Base-by-base conservation (phyloP, 106 monocot genomes). In the Xerophyta viscosa region DNA sequence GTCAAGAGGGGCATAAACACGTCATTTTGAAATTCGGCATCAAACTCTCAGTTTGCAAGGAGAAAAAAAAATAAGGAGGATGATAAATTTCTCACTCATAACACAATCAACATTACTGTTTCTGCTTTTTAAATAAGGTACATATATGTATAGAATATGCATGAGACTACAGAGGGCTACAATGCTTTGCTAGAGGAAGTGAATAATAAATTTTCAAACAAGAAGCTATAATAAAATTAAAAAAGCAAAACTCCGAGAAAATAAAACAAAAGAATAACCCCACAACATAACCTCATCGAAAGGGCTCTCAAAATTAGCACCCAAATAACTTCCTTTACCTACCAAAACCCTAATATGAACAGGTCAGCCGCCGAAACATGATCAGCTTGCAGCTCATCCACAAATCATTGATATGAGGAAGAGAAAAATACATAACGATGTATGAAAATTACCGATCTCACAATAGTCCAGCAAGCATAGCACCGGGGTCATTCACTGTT, bases 381-480 rank as follows among this genome's bases (percentile, higher is more conserved):
- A 49, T 48, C 60, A 57, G 58, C 41, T 54, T 7, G 18, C 55
- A 57, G 58, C 49, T 48, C 12, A 29, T 37, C 61, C 67, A 61
- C 66, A 61, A 62, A 62, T n/a, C n/a, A n/a, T n/a, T n/a, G n/a
- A n/a, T n/a, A 33, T 46, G 25, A 24, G 23, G 31, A 30, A 45
- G 2, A 31, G 21, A 37, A 37, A 48, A 18, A 22, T 26, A 4
- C 33, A 33, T 6, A 10, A 33, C 33, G n/a, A n/a, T n/a, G n/a
- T n/a, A n/a, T n/a, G n/a, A n/a, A n/a, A n/a, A n/a, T n/a, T n/a
- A n/a, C n/a, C n/a, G n/a, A n/a, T 41, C 44, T 89, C 68, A 89
- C 44, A 98, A 76, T 43, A 98, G 74, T 19, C 86, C 86, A 36
- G 96, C 89, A 41, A 98, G 89, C 51, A 89, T 49, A 20, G 86